These are phyloP conservation scores for Erysimum cheiranthoides DNA, from an alignment of 345 rosid genomes.

Conservation along the genomic window DNA sequence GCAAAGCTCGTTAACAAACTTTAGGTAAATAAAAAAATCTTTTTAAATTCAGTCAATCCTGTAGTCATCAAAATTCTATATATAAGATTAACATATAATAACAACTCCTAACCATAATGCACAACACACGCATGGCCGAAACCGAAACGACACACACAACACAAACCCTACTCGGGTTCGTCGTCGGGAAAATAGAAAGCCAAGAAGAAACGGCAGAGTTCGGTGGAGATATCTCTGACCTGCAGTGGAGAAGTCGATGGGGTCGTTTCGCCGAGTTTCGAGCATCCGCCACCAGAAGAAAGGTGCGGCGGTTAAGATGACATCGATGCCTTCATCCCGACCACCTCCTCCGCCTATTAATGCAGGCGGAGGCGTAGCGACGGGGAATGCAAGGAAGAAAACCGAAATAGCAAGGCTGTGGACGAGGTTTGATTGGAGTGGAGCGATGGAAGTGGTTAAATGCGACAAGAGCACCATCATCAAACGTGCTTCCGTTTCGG, in stretches of 20 bases:
- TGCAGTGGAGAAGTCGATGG: constrained; percentile 44
- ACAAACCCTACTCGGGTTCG: constrained; percentile 27
- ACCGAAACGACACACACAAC: constrained; percentile 6
- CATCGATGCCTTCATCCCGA: constrained; percentile 35
- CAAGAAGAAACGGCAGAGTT: constrained; percentile 21
- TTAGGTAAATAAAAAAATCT: neutral
- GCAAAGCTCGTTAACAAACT: neutral
- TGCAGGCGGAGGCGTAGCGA: constrained; percentile 33
- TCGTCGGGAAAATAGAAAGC: neutral
- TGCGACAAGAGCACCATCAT: constrained; percentile 81
- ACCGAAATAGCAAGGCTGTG: constrained; percentile 76
- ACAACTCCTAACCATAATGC: neutral
- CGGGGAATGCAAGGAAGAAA: constrained; percentile 78
- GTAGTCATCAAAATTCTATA: neutral
- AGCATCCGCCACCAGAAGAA: constrained; percentile 50
- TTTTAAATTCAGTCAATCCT: too few species aligned
- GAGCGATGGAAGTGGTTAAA: constrained; percentile 73
- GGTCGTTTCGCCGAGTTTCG: constrained; percentile 54
- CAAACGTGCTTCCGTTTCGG: constrained; percentile 69
- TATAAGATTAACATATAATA: neutral
- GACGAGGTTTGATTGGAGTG: constrained; percentile 82
- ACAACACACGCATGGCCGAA: constrained; percentile 23
- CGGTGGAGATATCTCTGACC: neutral
- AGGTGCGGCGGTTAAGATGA: constrained; percentile 29
- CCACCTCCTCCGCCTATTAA: constrained; percentile 26